Base-by-base conservation (phyloP, 371 early-diverging fungal genomes). In the Thermomucor indicae-seudaticae region DNA sequence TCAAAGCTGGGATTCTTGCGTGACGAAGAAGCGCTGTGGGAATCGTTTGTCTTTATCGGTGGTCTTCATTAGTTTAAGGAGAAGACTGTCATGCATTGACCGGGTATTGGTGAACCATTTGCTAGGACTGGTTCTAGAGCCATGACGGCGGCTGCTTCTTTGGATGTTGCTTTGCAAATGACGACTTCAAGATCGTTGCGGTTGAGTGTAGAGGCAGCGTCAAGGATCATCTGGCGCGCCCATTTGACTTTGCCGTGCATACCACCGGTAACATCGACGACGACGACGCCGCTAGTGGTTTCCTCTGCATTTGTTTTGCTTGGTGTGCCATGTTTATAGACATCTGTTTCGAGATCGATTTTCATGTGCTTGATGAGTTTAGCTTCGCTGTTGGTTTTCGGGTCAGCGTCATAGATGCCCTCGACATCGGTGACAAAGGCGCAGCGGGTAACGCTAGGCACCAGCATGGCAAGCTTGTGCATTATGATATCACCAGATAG, bases 341-440 rank as follows among this genome's bases (percentile, higher is more conserved):
- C 8, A 19, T 24, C 28, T 17, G 12, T 10, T 6, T 17, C 20
- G 0, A 38, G 16, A 24, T 38, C 29, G n/a, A 53, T 27, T 1
- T 19, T 41, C 25, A 59, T 30, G 35, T 60, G 57, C 11, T 45
- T 41, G 31, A 58, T 51, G 17, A 65, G 38, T 23, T 54, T 43
- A 6, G 70, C 56, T 12, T 51, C 40, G 6, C 43, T 37, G 8
- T 19, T 41, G 29, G 43, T 20, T 38, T 78, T 75, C 0, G 79
- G 79, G 43, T 75, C 72, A 0, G 45, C 43, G 29, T 64, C 48
- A 50, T 60, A 78, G 1, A 78, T 57, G 19, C 79, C 79, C 14
- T 60, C 53, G 4, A 78, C 79, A 52, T 78, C 79, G 1, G 75
- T 78, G 6, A 78, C 23, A 51, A 73, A 78, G 0, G 71, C 53